Percentiles rank a stretch among this genome's conserved stretches.
Conservation (phyloP, 2,329 filamentous ascomycete genomes). For the Pyrenochaeta sp. region DNA sequence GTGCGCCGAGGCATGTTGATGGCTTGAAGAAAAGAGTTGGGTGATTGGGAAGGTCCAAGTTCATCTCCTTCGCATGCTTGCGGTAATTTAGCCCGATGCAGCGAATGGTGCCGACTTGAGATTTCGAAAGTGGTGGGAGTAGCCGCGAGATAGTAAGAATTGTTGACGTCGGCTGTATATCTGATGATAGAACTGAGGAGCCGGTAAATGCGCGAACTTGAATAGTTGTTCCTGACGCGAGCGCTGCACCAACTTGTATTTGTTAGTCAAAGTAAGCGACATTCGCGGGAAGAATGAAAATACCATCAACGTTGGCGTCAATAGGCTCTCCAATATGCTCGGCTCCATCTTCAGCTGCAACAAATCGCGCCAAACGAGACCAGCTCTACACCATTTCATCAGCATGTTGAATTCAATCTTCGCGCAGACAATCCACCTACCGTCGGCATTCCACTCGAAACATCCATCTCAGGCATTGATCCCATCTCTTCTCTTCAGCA, state of each 20-base stretch:
- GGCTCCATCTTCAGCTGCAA: slow-evolving; percentile 21
- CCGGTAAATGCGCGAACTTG: slow-evolving; percentile 18
- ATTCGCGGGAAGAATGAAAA: background rate
- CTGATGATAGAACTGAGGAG: slow-evolving; percentile 10
- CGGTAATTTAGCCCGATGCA: slow-evolving; percentile 57
- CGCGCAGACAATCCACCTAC: background rate
- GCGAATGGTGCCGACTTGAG: slow-evolving; percentile 54
- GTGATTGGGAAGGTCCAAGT: slow-evolving; percentile 19
- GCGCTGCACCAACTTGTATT: slow-evolving; percentile 21
- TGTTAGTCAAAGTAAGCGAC: background rate
- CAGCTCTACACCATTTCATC: slow-evolving; percentile 10
- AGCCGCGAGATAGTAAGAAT: slow-evolving; percentile 17
- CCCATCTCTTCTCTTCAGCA: background rate
- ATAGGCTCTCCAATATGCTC: slow-evolving; percentile 25
- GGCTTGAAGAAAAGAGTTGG: slow-evolving; percentile 31
- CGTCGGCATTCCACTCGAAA: slow-evolving; percentile 4
- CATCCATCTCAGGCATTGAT: background rate
- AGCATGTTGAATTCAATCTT: background rate
- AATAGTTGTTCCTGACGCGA: slow-evolving; percentile 13
- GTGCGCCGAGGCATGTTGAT: slow-evolving; percentile 16
- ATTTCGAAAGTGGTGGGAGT: slow-evolving; percentile 46
- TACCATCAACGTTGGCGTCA: slow-evolving; percentile 21
- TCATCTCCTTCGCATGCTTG: slow-evolving; percentile 27
- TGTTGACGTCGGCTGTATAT: slow-evolving; percentile 9
- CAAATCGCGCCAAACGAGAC: slow-evolving; percentile 22